phyloP scores from a whole-genome alignment of 2,329 filamentous ascomycete species.

The Aotearoamyces nothofagi region DNA sequence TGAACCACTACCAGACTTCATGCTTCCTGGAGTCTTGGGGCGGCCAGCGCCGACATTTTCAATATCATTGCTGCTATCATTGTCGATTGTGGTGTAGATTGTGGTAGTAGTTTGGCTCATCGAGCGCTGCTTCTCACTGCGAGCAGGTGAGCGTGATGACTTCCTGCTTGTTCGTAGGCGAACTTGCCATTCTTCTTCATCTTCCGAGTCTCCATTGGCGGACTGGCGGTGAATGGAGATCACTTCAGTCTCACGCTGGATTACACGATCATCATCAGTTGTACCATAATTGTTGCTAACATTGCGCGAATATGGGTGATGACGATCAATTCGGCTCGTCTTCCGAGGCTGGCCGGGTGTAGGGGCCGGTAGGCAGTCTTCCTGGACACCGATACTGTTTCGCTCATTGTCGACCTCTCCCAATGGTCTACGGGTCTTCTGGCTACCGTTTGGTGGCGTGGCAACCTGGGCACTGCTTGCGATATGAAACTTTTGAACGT shows the following conservation, averaged over 20 bases:
- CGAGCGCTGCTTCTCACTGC: slow-evolving; percentile 48
- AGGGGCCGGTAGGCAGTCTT: slow-evolving; percentile 86
- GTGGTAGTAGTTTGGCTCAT: slow-evolving; percentile 63
- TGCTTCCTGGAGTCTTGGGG: slow-evolving; percentile 37
- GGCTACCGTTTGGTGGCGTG: slow-evolving; percentile 70
- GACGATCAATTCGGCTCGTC: slow-evolving; percentile 55
- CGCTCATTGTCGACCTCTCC: slow-evolving; percentile 81
- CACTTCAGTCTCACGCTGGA: slow-evolving; percentile 40
- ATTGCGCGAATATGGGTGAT: slow-evolving; percentile 55
- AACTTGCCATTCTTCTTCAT: slow-evolving; percentile 55
- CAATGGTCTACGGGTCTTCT: slow-evolving; percentile 68
- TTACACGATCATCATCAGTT: slow-evolving; percentile 32
- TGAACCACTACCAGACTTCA: slow-evolving; percentile 33
- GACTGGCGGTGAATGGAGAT: slow-evolving; percentile 46
- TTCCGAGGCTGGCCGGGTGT: slow-evolving; percentile 94
- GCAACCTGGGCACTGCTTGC: slow-evolving; percentile 56
- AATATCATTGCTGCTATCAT: slow-evolving; percentile 53
- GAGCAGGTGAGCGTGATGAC: slow-evolving; percentile 44
- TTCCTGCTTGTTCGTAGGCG: slow-evolving; percentile 57
- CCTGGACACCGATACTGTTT: slow-evolving; percentile 51
- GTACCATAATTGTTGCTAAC: slow-evolving; percentile 25
- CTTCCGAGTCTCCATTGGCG: slow-evolving; percentile 56
- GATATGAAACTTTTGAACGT: slow-evolving; percentile 40
- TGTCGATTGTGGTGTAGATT: slow-evolving; percentile 47
- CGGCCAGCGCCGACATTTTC: slow-evolving; percentile 47